Evolutionary conservation across 805 yeast species (phyloP).

Genomic region (Cyberlindnera misumaiensis): DNA sequence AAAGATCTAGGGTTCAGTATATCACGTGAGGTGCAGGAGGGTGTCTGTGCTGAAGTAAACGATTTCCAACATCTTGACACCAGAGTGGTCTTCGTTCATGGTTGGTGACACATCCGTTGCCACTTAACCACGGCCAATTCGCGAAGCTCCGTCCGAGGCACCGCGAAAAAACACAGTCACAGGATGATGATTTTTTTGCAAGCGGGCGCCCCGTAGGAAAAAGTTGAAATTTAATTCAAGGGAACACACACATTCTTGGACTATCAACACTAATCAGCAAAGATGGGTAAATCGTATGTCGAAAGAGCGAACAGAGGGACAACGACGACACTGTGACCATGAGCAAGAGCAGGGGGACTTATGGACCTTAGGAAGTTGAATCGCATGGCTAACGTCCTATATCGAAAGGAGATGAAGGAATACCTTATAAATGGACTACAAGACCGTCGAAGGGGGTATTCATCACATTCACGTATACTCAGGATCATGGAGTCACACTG

Average conservation of each 20-base stretch:
- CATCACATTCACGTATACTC: too few species aligned
- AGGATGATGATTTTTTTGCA: constrained; percentile 2
- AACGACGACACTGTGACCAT: not conserved
- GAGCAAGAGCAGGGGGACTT: not conserved
- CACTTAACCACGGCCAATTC: not conserved
- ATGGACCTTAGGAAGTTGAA: too few species aligned
- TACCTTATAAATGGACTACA: too few species aligned
- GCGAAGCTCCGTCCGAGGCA: constrained; percentile 1
- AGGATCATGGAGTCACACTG: too few species aligned
- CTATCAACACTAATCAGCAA: constrained; percentile 14
- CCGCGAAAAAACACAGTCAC: constrained; percentile 3
- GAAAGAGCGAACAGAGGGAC: not conserved
- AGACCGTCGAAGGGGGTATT: too few species aligned
- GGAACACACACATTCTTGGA: constrained; percentile 5
- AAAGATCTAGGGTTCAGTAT: too few species aligned
- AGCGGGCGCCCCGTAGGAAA: constrained; percentile 5
- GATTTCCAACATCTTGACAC: not conserved
- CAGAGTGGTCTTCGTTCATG: not conserved
- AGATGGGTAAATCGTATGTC: constrained; percentile 27
- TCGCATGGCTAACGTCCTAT: too few species aligned
- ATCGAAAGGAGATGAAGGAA: too few species aligned
- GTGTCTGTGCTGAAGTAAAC: too few species aligned
- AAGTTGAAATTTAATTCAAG: constrained; percentile 17
- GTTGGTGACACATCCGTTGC: constrained; percentile 1
- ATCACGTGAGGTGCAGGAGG: too few species aligned